phyloP scores from a whole-genome alignment of 164 flowering plant species.

The Sextonia rubra region DNA sequence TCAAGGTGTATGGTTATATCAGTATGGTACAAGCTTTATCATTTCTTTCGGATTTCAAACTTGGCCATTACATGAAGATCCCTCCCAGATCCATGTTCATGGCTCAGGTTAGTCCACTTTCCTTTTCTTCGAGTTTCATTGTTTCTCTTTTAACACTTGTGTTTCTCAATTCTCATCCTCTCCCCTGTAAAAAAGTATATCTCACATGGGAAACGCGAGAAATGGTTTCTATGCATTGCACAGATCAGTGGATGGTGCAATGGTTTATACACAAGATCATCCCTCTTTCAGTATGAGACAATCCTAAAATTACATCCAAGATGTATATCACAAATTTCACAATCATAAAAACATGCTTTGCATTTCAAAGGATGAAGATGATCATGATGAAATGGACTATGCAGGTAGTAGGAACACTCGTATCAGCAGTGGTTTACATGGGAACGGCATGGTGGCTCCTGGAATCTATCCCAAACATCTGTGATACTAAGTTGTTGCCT shows the following conservation, averaged over 20 bases:
- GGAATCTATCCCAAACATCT: constrained; percentile 58
- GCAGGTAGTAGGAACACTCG: constrained; percentile 68
- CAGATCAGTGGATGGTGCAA: too few relatives aligned
- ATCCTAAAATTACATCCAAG: too few relatives aligned
- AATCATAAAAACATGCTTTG: too few relatives aligned
- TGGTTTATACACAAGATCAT: too few relatives aligned
- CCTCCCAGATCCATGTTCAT: constrained; percentile 91
- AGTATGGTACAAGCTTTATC: constrained; percentile 79
- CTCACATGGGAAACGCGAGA: too few relatives aligned
- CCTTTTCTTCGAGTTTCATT: background rate
- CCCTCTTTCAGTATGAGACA: too few relatives aligned
- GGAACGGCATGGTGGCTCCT: constrained; percentile 87
- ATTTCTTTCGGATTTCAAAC: constrained; percentile 83
- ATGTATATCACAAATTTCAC: too few relatives aligned
- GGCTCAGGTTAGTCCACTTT: constrained; percentile 57
- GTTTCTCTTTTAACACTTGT: too few relatives aligned
- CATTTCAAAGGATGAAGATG: too few relatives aligned
- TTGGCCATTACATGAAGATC: constrained; percentile 98
- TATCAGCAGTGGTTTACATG: constrained; percentile 53
- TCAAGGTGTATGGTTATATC: constrained; percentile 86
- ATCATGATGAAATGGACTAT: background rate
- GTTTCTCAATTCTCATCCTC: too few relatives aligned
- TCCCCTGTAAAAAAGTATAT: too few relatives aligned
- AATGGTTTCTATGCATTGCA: too few relatives aligned
- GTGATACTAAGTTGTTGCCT: constrained; percentile 36